phyloP scores from a whole-genome alignment of 2,329 filamentous ascomycete species.

The Alternaria arbusti region DNA sequence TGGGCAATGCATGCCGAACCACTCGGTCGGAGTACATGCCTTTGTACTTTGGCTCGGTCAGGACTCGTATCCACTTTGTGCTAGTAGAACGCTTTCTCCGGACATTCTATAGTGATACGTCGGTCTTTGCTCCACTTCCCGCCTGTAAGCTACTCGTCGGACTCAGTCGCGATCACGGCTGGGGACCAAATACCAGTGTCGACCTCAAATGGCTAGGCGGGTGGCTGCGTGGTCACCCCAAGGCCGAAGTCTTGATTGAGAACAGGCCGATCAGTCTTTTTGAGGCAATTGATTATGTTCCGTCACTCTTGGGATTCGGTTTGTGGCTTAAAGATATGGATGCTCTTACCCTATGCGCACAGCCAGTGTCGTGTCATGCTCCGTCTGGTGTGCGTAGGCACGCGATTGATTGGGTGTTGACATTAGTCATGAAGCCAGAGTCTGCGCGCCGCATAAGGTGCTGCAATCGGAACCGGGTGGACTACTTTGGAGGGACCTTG shows the following conservation, averaged over 20 bases:
- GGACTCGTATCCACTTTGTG: background rate
- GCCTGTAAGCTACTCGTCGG: background rate
- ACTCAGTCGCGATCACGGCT: background rate
- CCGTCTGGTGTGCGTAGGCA: background rate
- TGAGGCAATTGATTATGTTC: background rate
- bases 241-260: background rate
- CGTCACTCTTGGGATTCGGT: background rate
- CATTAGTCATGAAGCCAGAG: background rate
- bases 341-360: background rate
- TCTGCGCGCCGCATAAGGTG: background rate
- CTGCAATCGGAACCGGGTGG: background rate
- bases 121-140: background rate
- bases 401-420: background rate
- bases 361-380: background rate
- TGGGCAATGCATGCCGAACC: background rate
- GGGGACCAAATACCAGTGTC: background rate
- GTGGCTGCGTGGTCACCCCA: background rate
- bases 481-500: background rate
- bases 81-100: background rate
- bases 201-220: background rate
- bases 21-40: background rate
- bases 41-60: background rate
- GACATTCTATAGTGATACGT: background rate
- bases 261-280: background rate
- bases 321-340: background rate